Evolutionary conservation across 345 rosid genomes (phyloP), one percentile per base, ranked within the genome.

Genomic region (Luvunga scandens): DNA sequence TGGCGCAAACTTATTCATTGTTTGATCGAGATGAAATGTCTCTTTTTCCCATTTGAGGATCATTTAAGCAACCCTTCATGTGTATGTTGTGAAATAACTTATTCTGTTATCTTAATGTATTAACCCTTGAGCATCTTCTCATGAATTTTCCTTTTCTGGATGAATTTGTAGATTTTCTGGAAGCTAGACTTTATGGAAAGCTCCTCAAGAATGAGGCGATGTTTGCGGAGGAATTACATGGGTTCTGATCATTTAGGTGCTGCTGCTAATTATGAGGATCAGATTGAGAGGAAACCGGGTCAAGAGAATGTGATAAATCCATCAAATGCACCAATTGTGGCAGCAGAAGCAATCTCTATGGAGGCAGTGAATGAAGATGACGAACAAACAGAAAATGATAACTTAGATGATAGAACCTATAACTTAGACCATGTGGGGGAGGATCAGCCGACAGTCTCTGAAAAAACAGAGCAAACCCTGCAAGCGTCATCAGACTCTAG

Each of bases 121-220:
- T 21, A 55, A 39, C 39, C 66, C 39, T 61, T 61, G 21, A 28
- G 33, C 55, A 71, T 82, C 64, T 39, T 60, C 65, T 76, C 45
- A 63, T 56, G 72, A 71, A 61, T 34, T 77, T 65, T 61, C 55
- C 61, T 70, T 56, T 18, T 77, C 19, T 53, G 57, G 53, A 27
- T 75, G 25, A 60, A 78, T 79, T 61, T 85, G 77, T 83, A 96
- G 99, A 77, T 94, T 83, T 97, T 91, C 84, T 97, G 98, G 98
- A 92, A 97, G 95, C 89, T 92, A 72, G 99, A 97, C 84, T 87
- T 91, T 72, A 89, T 90, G 93, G 99, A 97, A 86, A 94, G 87
- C 86, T 93, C 97, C 79, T 91, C 97, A 38, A 91, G 99, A 90
- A 97, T 97, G 99, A 90, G 99, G 83, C 85, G 75, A 77, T 91